phyloP scores from a whole-genome alignment of 768 basidiomycete genomes.

The Lactarius tabidus region DNA sequence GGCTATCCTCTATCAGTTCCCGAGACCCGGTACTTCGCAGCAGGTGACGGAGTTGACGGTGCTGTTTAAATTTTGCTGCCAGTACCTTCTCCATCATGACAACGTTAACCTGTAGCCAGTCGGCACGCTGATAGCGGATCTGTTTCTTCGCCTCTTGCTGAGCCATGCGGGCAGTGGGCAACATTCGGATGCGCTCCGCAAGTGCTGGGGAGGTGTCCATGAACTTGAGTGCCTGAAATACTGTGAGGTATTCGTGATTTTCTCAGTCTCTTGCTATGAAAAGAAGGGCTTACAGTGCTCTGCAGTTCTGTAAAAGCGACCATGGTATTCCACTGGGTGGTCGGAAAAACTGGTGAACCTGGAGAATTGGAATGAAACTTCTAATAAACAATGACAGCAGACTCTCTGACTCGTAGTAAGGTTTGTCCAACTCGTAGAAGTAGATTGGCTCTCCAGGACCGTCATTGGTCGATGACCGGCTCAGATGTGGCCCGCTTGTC shows the following conservation, averaged over 20 bases:
- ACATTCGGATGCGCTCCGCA: conserved; percentile 17
- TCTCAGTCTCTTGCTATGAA: background rate
- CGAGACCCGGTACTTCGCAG: conserved; percentile 39
- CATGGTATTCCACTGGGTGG: conserved; percentile 12
- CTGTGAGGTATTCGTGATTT: conserved; percentile 4
- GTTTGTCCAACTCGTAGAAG: conserved; percentile 18
- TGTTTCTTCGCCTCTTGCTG: conserved; percentile 20
- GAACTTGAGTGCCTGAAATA: conserved; percentile 25
- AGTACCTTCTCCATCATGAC: conserved; percentile 38
- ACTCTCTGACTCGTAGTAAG: conserved; percentile 17
- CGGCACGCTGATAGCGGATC: conserved; percentile 6
- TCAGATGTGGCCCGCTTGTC: background rate
- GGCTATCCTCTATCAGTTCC: conserved; percentile 38
- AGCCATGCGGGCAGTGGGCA: conserved; percentile 21
- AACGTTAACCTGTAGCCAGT: conserved; percentile 23
- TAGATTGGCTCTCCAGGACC: conserved; percentile 3
- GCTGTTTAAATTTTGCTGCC: conserved; percentile 40
- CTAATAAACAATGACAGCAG: background rate
- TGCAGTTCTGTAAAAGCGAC: conserved; percentile 18
- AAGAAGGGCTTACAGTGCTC: conserved; percentile 22
- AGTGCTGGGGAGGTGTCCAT: conserved; percentile 7
- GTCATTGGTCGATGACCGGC: background rate
- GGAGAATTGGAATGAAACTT: background rate
- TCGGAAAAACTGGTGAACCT: conserved; percentile 25
- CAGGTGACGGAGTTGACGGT: conserved; percentile 34